Percentiles rank a stretch among this genome's conserved stretches.
phyloP scores from a whole-genome alignment of 768 basidiomycete species.

The Trametes gibbosa region DNA sequence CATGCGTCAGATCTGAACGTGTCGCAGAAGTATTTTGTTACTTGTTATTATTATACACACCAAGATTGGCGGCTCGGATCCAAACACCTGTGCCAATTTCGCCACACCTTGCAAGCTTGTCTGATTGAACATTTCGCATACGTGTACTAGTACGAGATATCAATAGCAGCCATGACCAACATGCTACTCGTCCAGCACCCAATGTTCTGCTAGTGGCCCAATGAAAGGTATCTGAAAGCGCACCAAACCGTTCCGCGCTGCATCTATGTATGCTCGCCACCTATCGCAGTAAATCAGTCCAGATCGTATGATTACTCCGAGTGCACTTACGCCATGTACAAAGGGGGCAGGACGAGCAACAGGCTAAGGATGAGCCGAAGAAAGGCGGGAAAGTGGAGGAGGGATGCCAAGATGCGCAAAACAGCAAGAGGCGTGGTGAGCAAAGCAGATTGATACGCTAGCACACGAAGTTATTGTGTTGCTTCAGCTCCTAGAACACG shows the following conservation, averaged over 20 bases:
- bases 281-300: slow-evolving; percentile 28
- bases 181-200: slow-evolving; percentile 60
- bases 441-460: slow-evolving; percentile 80
- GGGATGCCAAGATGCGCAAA: slow-evolving; percentile 51
- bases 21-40: too few species aligned
- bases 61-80: too few species aligned
- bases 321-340: slow-evolving; percentile 57
- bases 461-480: background rate
- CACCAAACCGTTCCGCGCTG: slow-evolving; percentile 47
- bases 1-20: background rate
- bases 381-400: slow-evolving; percentile 53
- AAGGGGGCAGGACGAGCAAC: slow-evolving; percentile 37
- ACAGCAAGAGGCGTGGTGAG: slow-evolving; percentile 61
- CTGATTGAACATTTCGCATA: background rate
- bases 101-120: too few species aligned
- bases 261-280: slow-evolving; percentile 51
- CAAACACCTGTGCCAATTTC: too few species aligned
- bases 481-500: too few species aligned
- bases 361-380: slow-evolving; percentile 49
- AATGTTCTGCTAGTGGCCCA: slow-evolving; percentile 63
- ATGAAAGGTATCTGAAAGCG: slow-evolving; percentile 62
- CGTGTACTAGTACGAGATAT: too few species aligned
- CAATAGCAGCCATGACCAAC: too few species aligned
- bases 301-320: background rate
- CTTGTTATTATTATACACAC: too few species aligned